These are phyloP conservation scores for Rhizoclosmatium globosum DNA, from an alignment of 192 early-diverging fungal genomes.

Conservation along the genomic window DNA sequence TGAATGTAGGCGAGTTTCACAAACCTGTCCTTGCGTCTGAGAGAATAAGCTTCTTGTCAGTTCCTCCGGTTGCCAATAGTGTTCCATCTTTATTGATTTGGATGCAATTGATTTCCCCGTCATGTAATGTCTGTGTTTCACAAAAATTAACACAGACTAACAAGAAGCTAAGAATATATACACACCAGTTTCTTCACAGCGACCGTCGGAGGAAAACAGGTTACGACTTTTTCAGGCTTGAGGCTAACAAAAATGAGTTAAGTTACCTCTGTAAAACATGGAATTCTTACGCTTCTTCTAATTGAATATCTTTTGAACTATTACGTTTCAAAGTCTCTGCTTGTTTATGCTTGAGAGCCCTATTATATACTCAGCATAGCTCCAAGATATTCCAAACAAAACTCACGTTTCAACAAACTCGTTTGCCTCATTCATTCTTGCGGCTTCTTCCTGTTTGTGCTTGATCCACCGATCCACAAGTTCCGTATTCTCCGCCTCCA, in stretches of 20 bases:
- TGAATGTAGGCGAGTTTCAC: too few species aligned
- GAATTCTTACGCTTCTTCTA: constrained; percentile 24
- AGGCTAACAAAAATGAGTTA: not conserved
- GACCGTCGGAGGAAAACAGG: constrained; percentile 50
- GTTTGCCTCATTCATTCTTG: constrained; percentile 93
- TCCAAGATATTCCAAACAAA: not conserved
- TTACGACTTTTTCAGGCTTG: constrained; percentile 6
- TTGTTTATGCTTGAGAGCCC: constrained; percentile 35
- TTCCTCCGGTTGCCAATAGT: constrained; percentile 81
- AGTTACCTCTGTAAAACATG: not conserved
- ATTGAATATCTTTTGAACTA: constrained; percentile 12
- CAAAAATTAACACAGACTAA: not conserved
- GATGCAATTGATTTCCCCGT: constrained; percentile 86
- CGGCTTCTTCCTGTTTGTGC: constrained; percentile 88
- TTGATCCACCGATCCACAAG: constrained; percentile 85
- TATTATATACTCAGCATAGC: constrained; percentile 1
- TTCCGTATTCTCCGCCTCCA: constrained; percentile 85
- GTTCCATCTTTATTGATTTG: constrained; percentile 71
- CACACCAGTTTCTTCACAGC: constrained; percentile 52
- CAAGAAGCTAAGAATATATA: not conserved
- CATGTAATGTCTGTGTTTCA: constrained; percentile 62
- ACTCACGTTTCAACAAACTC: constrained; percentile 83
- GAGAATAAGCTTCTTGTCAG: constrained; percentile 82
- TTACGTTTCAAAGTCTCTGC: not conserved
- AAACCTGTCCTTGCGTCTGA: constrained; percentile 77